These are phyloP conservation scores for Yamadazyma kanchanaburiensis DNA, from an alignment of 1,139 yeast species.

Conservation along the genomic window DNA sequence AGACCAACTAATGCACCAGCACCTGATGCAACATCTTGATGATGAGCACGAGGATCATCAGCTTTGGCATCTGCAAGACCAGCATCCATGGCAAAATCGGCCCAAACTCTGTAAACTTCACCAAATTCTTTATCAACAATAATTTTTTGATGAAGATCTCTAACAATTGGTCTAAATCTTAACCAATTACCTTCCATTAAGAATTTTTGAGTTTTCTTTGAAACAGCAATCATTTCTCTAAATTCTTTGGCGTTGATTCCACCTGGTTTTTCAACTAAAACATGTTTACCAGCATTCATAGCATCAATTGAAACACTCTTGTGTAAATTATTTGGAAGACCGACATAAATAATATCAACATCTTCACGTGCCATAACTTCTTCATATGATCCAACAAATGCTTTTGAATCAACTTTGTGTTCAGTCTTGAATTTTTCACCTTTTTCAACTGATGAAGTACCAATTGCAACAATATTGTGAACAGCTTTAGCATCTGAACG, in stretches of 20 bases:
- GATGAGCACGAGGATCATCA: conserved; percentile 29
- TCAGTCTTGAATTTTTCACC: too few species aligned
- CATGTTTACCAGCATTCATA: conserved; percentile 50
- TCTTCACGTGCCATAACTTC: too few species aligned
- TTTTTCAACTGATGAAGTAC: conserved; percentile 22
- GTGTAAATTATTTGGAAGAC: conserved; percentile 58
- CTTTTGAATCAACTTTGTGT: conserved; percentile 1
- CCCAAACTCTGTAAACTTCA: conserved; percentile 31
- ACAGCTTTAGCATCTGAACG: conserved; percentile 3
- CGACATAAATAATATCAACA: conserved; percentile 54
- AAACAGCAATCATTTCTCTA: conserved; percentile 41
- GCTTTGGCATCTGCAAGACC: conserved; percentile 11
- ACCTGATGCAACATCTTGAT: conserved; percentile 47
- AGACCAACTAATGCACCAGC: conserved; percentile 62
- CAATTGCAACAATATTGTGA: conserved; percentile 15
- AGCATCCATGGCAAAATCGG: conserved; percentile 29
- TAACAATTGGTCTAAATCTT: conserved; percentile 51
- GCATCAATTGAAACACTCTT: conserved; percentile 47
- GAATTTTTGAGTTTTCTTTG: conserved; percentile 42
- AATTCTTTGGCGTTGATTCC: conserved; percentile 44
- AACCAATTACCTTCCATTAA: conserved; percentile 70
- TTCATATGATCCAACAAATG: conserved; percentile 16
- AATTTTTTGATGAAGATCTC: conserved; percentile 30
- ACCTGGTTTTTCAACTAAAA: conserved; percentile 61
- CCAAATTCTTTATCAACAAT: conserved; percentile 42